These are phyloP conservation scores for Carex arenaria DNA, from an alignment of 202 grass and related monocot species.

Conservation along the genomic window DNA sequence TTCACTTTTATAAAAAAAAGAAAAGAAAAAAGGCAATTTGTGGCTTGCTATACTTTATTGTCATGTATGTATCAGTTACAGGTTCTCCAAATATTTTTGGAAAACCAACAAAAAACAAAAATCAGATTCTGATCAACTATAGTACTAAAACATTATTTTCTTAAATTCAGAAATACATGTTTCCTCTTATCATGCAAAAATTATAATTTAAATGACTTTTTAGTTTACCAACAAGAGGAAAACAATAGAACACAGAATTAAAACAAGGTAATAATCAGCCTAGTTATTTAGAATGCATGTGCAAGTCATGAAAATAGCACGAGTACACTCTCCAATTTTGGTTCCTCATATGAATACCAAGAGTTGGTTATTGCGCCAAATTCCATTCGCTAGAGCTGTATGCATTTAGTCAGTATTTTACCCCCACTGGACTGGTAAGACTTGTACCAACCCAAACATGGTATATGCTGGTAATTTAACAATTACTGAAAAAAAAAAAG, in stretches of 20 bases:
- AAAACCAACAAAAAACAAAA: not conserved
- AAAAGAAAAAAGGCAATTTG: too few relatives aligned
- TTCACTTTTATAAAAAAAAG: too few relatives aligned
- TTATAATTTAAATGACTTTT: not conserved
- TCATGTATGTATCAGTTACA: too few relatives aligned
- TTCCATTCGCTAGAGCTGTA: not conserved
- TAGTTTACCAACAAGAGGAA: conserved; percentile 31
- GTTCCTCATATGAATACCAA: not conserved
- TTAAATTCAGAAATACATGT: not conserved
- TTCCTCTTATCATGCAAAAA: not conserved
- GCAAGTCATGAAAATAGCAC: not conserved
- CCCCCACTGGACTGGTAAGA: not conserved
- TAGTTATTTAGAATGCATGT: not conserved
- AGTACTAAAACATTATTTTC: not conserved
- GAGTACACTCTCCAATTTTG: not conserved
- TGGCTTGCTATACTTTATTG: too few relatives aligned
- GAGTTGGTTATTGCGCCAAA: not conserved
- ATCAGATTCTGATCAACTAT: not conserved
- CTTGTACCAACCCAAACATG: not conserved
- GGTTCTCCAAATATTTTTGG: not conserved
- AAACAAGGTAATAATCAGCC: not conserved
- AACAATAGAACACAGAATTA: not conserved
- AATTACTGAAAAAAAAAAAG: not conserved
- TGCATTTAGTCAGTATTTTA: not conserved
- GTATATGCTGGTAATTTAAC: not conserved